Conservation (phyloP, 441 rosid genomes). For the Bocquillonia castaneifolia region DNA sequence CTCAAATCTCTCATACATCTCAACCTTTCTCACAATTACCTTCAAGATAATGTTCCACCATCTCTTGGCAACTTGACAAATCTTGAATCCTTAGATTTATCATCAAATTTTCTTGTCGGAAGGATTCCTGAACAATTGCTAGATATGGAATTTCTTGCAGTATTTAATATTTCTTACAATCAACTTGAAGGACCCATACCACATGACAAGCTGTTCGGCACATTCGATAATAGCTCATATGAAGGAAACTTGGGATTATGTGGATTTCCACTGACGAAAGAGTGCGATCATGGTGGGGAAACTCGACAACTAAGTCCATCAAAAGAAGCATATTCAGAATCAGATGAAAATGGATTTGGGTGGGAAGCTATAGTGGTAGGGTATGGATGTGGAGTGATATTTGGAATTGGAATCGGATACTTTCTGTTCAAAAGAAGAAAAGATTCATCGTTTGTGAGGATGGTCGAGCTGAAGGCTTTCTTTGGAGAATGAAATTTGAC, state of each 20-base stretch:
- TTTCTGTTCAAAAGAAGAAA: conserved; percentile 5
- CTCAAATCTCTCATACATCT: not conserved
- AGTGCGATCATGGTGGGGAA: not conserved
- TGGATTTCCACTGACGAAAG: conserved; percentile 9
- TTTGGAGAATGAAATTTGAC: not conserved
- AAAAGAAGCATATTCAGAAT: not conserved
- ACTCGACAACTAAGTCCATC: too few relatives aligned
- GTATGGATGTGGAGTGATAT: not conserved
- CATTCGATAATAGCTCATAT: conserved; percentile 10
- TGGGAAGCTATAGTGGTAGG: conserved; percentile 8
- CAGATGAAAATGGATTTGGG: conserved; percentile 5
- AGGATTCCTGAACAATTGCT: not conserved
- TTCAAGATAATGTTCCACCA: not conserved
- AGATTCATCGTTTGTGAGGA: conserved; percentile 14
- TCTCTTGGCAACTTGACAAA: not conserved
- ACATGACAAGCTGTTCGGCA: not conserved
- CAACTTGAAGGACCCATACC: conserved; percentile 13
- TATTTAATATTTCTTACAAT: not conserved
- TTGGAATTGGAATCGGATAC: not conserved
- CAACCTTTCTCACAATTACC: conserved; percentile 6
- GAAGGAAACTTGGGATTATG: conserved; percentile 12
- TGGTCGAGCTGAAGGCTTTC: not conserved
- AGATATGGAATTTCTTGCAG: not conserved
- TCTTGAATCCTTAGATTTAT: conserved; percentile 11
- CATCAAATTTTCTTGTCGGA: conserved; percentile 4